Percentiles rank a stretch among this genome's conserved stretches.
phyloP scores from a whole-genome alignment of 768 basidiomycete genomes.

The Ramaria rubella region DNA sequence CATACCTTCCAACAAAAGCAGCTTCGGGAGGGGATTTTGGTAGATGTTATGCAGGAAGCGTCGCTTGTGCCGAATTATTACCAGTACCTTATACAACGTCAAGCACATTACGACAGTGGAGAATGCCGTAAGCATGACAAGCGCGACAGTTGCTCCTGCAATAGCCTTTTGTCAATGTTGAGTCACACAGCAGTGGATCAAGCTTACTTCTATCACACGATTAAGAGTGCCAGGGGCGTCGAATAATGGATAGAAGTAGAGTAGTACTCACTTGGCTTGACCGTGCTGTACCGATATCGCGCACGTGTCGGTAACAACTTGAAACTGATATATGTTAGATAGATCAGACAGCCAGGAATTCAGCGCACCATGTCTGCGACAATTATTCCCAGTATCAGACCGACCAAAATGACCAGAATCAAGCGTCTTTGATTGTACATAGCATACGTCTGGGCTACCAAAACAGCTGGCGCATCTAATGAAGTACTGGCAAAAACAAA shows the following conservation, averaged over 20 bases:
- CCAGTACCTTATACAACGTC: not conserved
- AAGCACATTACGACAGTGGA: not conserved
- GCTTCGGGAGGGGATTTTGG: not conserved
- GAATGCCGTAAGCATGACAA: not conserved
- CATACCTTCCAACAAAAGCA: conserved; percentile 4
- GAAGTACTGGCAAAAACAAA: not conserved
- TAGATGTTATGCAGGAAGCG: not conserved
- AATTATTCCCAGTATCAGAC: not conserved
- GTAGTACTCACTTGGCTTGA: no score
- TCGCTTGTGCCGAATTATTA: not conserved
- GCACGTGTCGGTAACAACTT: not conserved
- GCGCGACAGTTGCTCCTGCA: not conserved
- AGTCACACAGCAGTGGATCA: not conserved
- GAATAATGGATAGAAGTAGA: no score
- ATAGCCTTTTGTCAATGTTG: not conserved
- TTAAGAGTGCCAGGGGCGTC: not conserved
- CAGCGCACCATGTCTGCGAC: not conserved
- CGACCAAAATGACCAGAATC: not conserved
- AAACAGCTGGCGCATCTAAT: not conserved
- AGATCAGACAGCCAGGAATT: not conserved
- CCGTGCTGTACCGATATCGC: no score
- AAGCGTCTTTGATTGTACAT: not conserved
- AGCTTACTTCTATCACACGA: not conserved
- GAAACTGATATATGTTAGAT: not conserved
- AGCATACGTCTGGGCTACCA: conserved; percentile 5